Evolutionary conservation across 345 rosid genomes (phyloP).

Genomic region (Hibiscus trionum): DNA sequence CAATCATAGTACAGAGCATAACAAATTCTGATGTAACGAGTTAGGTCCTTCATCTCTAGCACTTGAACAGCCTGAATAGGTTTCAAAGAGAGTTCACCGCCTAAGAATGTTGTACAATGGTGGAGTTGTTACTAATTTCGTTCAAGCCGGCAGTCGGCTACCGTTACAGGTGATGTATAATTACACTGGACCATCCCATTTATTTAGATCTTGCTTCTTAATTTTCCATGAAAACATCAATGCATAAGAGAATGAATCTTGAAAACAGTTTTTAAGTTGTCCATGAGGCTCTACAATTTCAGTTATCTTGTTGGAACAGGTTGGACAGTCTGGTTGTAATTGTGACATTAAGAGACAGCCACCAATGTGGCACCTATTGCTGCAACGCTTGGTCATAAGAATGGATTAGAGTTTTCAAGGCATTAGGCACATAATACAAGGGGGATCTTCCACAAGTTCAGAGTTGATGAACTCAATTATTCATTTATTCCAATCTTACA

Average conservation of each 20-base stretch:
- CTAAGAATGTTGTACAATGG: neutral
- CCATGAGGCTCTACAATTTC: neutral
- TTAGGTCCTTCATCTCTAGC: conserved; percentile 21
- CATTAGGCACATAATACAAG: neutral
- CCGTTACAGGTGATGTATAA: conserved; percentile 37
- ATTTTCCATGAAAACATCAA: neutral
- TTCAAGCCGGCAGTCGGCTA: conserved; percentile 28
- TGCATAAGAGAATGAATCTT: neutral
- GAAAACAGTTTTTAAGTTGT: neutral
- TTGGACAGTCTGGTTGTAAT: conserved; percentile 73
- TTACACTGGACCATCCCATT: neutral
- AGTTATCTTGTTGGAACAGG: conserved; percentile 25
- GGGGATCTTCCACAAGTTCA: neutral
- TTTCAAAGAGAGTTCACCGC: neutral
- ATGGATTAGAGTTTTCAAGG: neutral
- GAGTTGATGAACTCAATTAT: neutral
- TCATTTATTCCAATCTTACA: conserved; percentile 17
- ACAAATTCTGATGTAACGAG: conserved; percentile 14
- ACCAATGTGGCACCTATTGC: conserved; percentile 54
- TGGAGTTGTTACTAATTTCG: conserved; percentile 19
- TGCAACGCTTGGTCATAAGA: conserved; percentile 16
- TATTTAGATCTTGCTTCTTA: neutral
- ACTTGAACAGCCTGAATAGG: conserved; percentile 2
- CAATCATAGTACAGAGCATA: neutral
- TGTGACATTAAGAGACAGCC: conserved; percentile 61